Percentiles rank a stretch among this genome's conserved stretches.
Evolutionary conservation across 2,329 filamentous ascomycete genomes (phyloP).

Genomic region (Colletotrichum endophyticum): DNA sequence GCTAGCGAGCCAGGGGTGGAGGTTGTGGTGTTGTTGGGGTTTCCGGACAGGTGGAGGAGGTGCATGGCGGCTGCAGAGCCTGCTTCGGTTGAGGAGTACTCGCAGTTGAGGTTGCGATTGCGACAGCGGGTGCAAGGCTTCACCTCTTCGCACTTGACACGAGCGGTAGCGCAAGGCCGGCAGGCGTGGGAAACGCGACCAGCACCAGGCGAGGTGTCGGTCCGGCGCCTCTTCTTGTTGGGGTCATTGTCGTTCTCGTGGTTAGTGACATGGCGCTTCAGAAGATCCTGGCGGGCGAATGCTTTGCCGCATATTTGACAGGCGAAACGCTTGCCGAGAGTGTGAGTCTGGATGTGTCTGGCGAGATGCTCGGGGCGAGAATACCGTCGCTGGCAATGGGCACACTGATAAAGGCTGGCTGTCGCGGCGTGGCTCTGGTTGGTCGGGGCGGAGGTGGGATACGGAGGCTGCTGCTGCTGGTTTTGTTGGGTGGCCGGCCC

Average conservation of each 20-base stretch:
- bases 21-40: constrained; percentile 31
- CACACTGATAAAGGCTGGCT: constrained; percentile 50
- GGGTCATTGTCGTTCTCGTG: constrained; percentile 52
- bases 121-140: constrained; percentile 60
- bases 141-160: constrained; percentile 60
- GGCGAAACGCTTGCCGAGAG: constrained; percentile 52
- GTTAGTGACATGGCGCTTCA: constrained; percentile 57
- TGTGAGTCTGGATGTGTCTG: constrained; percentile 56
- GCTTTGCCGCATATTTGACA: constrained; percentile 58
- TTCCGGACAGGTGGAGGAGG: constrained; percentile 46
- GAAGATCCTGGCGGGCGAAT: constrained; percentile 58
- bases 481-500: background rate
- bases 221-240: constrained; percentile 51
- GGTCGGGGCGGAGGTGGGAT: background rate
- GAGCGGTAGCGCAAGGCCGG: constrained; percentile 53
- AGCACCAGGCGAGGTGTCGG: constrained; percentile 46
- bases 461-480: background rate
- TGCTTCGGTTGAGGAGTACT: constrained; percentile 39
- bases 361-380: constrained; percentile 60
- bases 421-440: constrained; percentile 27
- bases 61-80: constrained; percentile 48
- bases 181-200: constrained; percentile 60
- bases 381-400: constrained; percentile 56
- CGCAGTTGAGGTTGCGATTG: constrained; percentile 51
- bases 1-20: constrained; percentile 19